Percentiles rank a stretch among this genome's conserved stretches.
phyloP scores from a whole-genome alignment of 139 green algal species.

The Helicosporidium sp. region DNA sequence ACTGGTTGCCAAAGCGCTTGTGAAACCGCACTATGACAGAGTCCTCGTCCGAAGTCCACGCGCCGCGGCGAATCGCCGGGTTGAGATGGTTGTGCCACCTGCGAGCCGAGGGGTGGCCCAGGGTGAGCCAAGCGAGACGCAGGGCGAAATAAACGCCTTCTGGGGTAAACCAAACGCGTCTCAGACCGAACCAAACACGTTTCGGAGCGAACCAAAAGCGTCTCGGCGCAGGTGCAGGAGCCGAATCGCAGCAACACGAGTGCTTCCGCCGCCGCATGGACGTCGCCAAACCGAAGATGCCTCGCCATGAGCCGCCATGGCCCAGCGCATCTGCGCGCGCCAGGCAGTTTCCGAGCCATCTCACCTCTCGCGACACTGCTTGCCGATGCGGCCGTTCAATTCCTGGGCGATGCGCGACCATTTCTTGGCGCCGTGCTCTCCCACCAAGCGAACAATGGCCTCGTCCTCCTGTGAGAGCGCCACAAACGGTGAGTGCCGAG shows the following conservation, averaged over 20 bases:
- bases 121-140: not conserved
- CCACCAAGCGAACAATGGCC: slow-evolving; percentile 21
- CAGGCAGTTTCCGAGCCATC: not conserved
- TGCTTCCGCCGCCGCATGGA: too few relatives aligned
- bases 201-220: too few relatives aligned
- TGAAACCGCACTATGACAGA: slow-evolving; percentile 23
- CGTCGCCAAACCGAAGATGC: too few relatives aligned
- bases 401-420: slow-evolving; percentile 44
- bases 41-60: slow-evolving; percentile 39
- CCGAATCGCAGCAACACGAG: too few relatives aligned
- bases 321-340: not conserved
- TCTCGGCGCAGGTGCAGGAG: too few relatives aligned
- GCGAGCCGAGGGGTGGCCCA: not conserved
- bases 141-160: too few relatives aligned
- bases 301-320: too few relatives aligned
- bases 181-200: too few relatives aligned
- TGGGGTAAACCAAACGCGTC: too few relatives aligned
- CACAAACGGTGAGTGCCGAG: not conserved
- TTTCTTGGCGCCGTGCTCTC: slow-evolving; percentile 33
- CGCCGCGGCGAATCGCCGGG: slow-evolving; percentile 39
- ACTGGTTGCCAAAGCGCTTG: slow-evolving; percentile 24
- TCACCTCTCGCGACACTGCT: slow-evolving; percentile 54
- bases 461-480: slow-evolving; percentile 2
- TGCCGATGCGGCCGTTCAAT: slow-evolving; percentile 44
- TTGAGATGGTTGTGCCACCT: slow-evolving; percentile 48